These are phyloP conservation scores for Tulasnella sp. DNA, from an alignment of 768 basidiomycete species.

Conservation along the genomic window DNA sequence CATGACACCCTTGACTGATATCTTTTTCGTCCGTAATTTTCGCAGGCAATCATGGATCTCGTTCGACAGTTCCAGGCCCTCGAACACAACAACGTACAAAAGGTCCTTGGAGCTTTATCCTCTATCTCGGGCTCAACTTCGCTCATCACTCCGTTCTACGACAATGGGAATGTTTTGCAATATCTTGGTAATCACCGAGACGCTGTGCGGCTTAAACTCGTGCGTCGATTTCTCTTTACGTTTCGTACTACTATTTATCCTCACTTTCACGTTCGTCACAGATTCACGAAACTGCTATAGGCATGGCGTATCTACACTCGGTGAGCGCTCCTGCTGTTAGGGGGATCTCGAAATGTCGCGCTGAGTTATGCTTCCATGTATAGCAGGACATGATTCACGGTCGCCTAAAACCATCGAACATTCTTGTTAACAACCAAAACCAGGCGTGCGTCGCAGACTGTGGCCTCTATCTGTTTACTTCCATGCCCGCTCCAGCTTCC, in stretches of 20 bases:
- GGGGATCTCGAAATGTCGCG: too few species aligned
- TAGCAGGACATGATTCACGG: slow-evolving; percentile 13
- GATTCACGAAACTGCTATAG: slow-evolving; percentile 10
- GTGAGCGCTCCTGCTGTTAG: background rate
- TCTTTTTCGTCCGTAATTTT: background rate
- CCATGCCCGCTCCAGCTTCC: slow-evolving; percentile 1
- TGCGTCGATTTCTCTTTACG: background rate
- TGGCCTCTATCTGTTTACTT: slow-evolving; percentile 11
- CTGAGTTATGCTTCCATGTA: too few species aligned
- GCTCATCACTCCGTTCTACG: slow-evolving; percentile 1
- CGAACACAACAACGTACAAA: slow-evolving; percentile 8
- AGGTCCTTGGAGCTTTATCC: slow-evolving; percentile 13
- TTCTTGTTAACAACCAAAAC: slow-evolving; percentile 9
- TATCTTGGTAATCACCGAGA: slow-evolving; percentile 3
- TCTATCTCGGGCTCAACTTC: background rate
- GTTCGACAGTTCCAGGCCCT: background rate
- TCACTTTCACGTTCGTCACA: background rate
- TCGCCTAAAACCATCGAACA: slow-evolving; percentile 12
- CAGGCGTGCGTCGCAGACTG: slow-evolving; percentile 13
- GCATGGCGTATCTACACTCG: slow-evolving; percentile 12
- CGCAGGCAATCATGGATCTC: background rate
- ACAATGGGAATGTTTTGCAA: slow-evolving; percentile 7
- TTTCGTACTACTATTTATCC: background rate
- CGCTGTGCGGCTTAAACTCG: slow-evolving; percentile 1
- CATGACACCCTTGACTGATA: too few species aligned